Evolutionary conservation across 2,329 filamentous ascomycete genomes (phyloP).

Genomic region (Epichloe aotearoae): DNA sequence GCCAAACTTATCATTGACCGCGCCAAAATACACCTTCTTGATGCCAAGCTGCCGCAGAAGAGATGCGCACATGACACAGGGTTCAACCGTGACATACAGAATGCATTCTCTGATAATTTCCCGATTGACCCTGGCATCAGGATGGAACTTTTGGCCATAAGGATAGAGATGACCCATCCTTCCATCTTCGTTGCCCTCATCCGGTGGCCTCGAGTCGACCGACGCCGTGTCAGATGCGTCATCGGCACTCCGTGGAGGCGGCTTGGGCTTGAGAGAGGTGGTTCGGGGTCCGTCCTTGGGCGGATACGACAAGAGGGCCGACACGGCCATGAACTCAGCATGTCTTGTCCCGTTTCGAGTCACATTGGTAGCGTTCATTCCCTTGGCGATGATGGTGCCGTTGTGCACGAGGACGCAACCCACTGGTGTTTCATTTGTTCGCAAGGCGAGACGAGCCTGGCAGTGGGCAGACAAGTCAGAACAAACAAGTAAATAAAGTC

Average conservation of each 20-base stretch:
- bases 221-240: constrained; percentile 14
- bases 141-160: constrained; percentile 46
- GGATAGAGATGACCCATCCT: constrained; percentile 44
- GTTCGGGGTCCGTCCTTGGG: constrained; percentile 16
- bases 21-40: constrained; percentile 85
- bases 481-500: too few relatives aligned
- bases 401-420: constrained; percentile 86
- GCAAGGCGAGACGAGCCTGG: constrained; percentile 73
- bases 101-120: constrained; percentile 57
- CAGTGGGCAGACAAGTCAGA: neutral
- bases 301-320: constrained; percentile 35
- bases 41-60: constrained; percentile 87
- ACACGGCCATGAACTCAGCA: constrained; percentile 84
- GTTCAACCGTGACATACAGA: constrained; percentile 94
- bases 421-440: constrained; percentile 84
- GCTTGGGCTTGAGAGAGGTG: constrained; percentile 22
- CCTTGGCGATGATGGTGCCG: constrained; percentile 66
- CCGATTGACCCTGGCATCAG: constrained; percentile 44
- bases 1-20: constrained; percentile 91
- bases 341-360: constrained; percentile 86
- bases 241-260: constrained; percentile 9
- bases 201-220: constrained; percentile 13
- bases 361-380: constrained; percentile 95
- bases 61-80: constrained; percentile 97
- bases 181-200: constrained; percentile 39